Evolutionary conservation across 495 filamentous ascomycete species (phyloP).

Genomic region (Penicillium salamii): DNA sequence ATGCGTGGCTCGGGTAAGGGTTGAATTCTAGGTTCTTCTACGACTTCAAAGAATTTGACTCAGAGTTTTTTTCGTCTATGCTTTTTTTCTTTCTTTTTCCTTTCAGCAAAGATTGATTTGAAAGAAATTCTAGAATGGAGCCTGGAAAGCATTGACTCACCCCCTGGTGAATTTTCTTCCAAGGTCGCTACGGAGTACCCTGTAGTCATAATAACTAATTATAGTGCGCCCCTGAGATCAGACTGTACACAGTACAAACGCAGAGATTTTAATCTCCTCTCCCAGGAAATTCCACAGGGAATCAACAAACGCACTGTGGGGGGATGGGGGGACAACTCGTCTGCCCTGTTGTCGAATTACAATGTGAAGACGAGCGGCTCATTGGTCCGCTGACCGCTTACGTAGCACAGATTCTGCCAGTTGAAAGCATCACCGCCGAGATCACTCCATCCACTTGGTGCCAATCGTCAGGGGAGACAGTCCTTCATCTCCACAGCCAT

Average conservation of each 20-base stretch:
- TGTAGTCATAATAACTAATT: too few relatives aligned
- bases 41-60: background rate
- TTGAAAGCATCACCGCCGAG: constrained; percentile 12
- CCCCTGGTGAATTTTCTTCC: too few relatives aligned
- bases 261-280: constrained; percentile 50
- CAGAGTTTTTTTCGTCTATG: too few relatives aligned
- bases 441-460: constrained; percentile 14
- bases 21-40: too few relatives aligned
- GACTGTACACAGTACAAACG: constrained; percentile 15
- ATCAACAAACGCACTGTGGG: constrained; percentile 56
- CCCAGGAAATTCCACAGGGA: constrained; percentile 35
- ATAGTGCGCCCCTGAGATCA: background rate
- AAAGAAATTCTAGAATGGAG: too few relatives aligned
- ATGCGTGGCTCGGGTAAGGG: background rate
- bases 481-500: constrained; percentile 17
- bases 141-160: too few relatives aligned
- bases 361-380: constrained; percentile 30
- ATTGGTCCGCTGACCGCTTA: constrained; percentile 20
- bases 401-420: constrained; percentile 28
- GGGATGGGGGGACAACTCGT: too few relatives aligned
- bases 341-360: constrained; percentile 34
- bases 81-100: too few relatives aligned
- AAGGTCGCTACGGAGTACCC: too few relatives aligned
- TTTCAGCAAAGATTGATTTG: too few relatives aligned
- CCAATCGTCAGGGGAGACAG: constrained; percentile 10